Base-by-base conservation (phyloP, 495 filamentous ascomycete species). In the Lepidopterella palustris region DNA sequence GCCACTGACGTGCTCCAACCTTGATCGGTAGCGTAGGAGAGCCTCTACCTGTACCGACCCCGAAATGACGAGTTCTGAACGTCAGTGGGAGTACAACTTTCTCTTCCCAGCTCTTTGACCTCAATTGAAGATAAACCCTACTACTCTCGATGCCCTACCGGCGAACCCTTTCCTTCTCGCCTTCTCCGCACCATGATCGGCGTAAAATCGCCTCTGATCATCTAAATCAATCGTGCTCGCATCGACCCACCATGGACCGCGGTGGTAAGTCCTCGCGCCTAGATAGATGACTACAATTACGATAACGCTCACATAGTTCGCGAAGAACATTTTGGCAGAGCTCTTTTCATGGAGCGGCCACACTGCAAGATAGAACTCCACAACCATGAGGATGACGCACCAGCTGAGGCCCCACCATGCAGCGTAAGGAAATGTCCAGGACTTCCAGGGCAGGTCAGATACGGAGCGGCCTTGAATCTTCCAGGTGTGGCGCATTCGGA, bases 401-500 rank as follows among this genome's bases (percentile, higher is more conserved):
- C 68, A 70, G 23, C 5, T 20, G 18, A 70, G 59, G n/a, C 65
- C 65, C 65, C 58, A 70, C 48, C 50, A 68, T 13, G 65, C 65
- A 11, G 59, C 68, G 23, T 55, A 68, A 0, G 67, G 67, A 42
- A 42, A 70, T 21, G 68, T 63, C 68, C 65, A 70, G n/a, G 62
- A 62, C 47, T 63, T 65, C 62, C 65, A 68, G 20, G 65, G 65
- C 23, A 70, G 68, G 24, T 66, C 68, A 5, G 20, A 15, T 20
- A 42, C 10, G 13, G 8, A 6, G 39, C 60, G 62, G 56, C 66
- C 62, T 42, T 70, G 65, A 4, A 64, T 28, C 31, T 60, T 60
- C 68, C 65, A 70, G 4, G 68, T 29, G 48, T 64, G 35, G 15
- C 68, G 65, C 53, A 70, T 60, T 9, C 68, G 68, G 57, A 70